Conservation (phyloP, 305 asterid genomes). For the Fraxinus albicans region DNA sequence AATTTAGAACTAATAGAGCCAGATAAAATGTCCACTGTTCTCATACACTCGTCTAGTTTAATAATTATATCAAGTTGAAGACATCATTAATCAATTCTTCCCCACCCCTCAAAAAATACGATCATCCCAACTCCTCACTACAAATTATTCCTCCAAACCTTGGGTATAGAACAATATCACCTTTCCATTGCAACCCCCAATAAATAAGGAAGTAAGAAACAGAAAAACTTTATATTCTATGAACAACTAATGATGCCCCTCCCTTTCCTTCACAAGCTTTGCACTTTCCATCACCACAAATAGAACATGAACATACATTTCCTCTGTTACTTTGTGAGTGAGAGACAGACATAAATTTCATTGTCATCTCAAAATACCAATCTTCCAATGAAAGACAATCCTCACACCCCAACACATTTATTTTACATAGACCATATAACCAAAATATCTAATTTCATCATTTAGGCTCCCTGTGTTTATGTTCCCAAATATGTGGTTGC, state of each 20-base stretch:
- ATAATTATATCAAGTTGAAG: background rate
- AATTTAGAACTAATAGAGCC: constrained; percentile 9
- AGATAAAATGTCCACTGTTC: background rate
- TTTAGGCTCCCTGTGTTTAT: background rate
- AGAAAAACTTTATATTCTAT: background rate
- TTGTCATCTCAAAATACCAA: background rate
- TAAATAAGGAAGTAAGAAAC: background rate
- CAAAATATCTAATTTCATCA: background rate
- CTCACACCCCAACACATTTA: background rate
- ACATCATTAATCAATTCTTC: background rate
- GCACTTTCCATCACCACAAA: background rate
- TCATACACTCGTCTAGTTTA: background rate
- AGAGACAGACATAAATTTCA: background rate
- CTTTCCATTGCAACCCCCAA: background rate
- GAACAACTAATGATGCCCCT: background rate
- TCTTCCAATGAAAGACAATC: background rate
- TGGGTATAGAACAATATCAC: background rate
- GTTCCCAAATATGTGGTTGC: background rate
- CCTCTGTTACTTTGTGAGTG: background rate
- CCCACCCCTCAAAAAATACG: background rate
- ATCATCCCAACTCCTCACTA: background rate
- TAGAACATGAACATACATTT: background rate
- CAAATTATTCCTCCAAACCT: background rate
- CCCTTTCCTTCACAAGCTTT: background rate
- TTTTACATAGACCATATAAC: background rate